Evolutionary conservation across 306 rosid species (phyloP).

Genomic region (Alnus rubra): DNA sequence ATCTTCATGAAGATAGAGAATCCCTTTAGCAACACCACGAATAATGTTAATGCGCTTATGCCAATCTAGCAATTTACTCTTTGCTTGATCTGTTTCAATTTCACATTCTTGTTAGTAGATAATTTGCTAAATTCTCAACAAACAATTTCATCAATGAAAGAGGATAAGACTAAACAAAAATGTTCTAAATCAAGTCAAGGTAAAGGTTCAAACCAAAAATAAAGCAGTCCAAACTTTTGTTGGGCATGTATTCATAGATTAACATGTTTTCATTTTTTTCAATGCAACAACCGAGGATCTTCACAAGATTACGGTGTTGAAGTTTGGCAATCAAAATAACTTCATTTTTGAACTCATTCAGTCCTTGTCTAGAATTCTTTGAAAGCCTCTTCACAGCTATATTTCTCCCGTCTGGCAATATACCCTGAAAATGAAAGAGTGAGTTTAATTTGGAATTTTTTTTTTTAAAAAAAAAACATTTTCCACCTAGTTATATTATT

Average conservation of each 20-base stretch:
- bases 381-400: conserved; percentile 69
- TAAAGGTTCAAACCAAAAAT: conserved; percentile 34
- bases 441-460: no score
- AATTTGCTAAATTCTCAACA: not conserved
- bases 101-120: not conserved
- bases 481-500: not conserved
- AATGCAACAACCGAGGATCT: conserved; percentile 41
- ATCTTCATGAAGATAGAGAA: conserved; percentile 37
- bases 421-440: conserved; percentile 46
- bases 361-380: conserved; percentile 55
- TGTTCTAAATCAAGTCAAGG: not conserved
- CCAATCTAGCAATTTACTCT: conserved; percentile 23
- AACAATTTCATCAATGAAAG: not conserved
- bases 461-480: no score
- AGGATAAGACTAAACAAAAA: not conserved
- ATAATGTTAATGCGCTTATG: conserved; percentile 28
- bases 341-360: conserved; percentile 19
- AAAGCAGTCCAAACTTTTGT: conserved; percentile 42
- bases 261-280: conserved; percentile 33
- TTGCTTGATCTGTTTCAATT: conserved; percentile 4
- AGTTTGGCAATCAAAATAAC: conserved; percentile 43
- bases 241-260: conserved; percentile 43
- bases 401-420: conserved; percentile 39
- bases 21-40: conserved; percentile 29
- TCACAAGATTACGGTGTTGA: conserved; percentile 49